These are phyloP conservation scores for Pisolithus albus DNA, from an alignment of 768 basidiomycete genomes.

Conservation along the genomic window DNA sequence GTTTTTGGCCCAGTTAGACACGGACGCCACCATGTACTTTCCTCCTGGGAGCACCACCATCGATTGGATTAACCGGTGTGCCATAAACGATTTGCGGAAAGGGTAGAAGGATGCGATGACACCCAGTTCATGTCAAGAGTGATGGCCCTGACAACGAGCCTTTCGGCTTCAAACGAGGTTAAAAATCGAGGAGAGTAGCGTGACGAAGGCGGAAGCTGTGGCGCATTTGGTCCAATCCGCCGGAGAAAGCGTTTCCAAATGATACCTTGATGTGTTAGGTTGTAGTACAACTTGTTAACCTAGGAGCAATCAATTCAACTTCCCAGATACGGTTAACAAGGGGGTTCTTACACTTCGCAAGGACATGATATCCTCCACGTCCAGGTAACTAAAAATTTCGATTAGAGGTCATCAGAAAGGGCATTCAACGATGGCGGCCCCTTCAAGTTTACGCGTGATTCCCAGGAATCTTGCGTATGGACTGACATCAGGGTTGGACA, in stretches of 20 bases:
- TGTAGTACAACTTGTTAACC: slow-evolving; percentile 54
- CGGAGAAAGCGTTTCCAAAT: slow-evolving; percentile 64
- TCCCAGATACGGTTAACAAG: not conserved
- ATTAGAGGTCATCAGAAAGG: slow-evolving; percentile 36
- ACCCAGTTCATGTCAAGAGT: slow-evolving; percentile 59
- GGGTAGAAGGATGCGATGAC: slow-evolving; percentile 29
- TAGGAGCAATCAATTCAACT: slow-evolving; percentile 13
- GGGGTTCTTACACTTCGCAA: slow-evolving; percentile 29
- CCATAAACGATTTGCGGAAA: slow-evolving; percentile 20
- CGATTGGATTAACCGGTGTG: slow-evolving; percentile 37
- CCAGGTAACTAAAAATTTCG: slow-evolving; percentile 30
- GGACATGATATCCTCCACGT: slow-evolving; percentile 32
- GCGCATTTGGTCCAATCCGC: slow-evolving; percentile 47
- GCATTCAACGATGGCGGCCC: slow-evolving; percentile 23
- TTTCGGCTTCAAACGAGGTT: slow-evolving; percentile 41
- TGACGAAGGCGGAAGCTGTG: slow-evolving; percentile 55
- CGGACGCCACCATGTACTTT: slow-evolving; percentile 59
- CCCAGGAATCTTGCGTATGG: slow-evolving; percentile 18
- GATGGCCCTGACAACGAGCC: slow-evolving; percentile 52
- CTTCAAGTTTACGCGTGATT: slow-evolving; percentile 16
- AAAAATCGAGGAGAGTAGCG: slow-evolving; percentile 32
- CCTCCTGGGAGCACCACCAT: slow-evolving; percentile 61
- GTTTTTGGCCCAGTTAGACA: slow-evolving; percentile 36
- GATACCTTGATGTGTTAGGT: slow-evolving; percentile 58
- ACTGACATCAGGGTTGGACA: slow-evolving; percentile 7